Evolutionary conservation across 1,284 basidiomycete genomes (phyloP).

Genomic region (Cryptococcus floricola): DNA sequence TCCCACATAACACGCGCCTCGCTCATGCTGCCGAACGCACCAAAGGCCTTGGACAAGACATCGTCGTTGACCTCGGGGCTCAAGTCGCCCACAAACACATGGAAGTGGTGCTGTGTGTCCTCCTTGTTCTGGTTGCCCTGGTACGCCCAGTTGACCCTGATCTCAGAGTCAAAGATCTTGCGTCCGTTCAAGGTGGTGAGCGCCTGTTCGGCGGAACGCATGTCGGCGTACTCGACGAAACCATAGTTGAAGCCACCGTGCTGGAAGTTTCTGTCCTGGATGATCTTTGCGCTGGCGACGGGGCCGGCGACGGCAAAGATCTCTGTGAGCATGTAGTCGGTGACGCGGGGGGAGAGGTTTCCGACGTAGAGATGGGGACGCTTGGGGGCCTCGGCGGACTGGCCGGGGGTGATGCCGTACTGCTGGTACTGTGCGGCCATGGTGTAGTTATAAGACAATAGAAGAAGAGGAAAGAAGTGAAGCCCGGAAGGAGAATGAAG

Average conservation of each 20-base stretch:
- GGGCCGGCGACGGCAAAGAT: slow-evolving; percentile 93
- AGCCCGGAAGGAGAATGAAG: slow-evolving; percentile 1
- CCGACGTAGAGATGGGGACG: slow-evolving; percentile 93
- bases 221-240: slow-evolving; percentile 95
- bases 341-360: slow-evolving; percentile 86
- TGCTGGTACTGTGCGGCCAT: slow-evolving; percentile 10
- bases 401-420: slow-evolving; percentile 9
- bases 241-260: slow-evolving; percentile 98
- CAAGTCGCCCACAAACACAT: slow-evolving; percentile 97
- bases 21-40: slow-evolving; percentile 86
- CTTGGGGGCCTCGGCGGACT: slow-evolving; percentile 37
- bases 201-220: slow-evolving; percentile 94
- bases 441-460: neutral
- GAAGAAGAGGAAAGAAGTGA: neutral
- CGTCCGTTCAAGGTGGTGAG: slow-evolving; percentile 94
- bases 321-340: slow-evolving; percentile 72
- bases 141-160: slow-evolving; percentile 96
- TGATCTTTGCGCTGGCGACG: slow-evolving; percentile 97
- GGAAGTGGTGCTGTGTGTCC: slow-evolving; percentile 91
- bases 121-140: slow-evolving; percentile 80
- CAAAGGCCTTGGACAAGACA: slow-evolving; percentile 92
- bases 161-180: slow-evolving; percentile 96
- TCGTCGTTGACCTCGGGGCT: slow-evolving; percentile 97
- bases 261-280: slow-evolving; percentile 95
- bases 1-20: slow-evolving; percentile 99